phyloP scores from a whole-genome alignment of 31 red algal genomes.

The Odonthalia washingtoniensis region DNA sequence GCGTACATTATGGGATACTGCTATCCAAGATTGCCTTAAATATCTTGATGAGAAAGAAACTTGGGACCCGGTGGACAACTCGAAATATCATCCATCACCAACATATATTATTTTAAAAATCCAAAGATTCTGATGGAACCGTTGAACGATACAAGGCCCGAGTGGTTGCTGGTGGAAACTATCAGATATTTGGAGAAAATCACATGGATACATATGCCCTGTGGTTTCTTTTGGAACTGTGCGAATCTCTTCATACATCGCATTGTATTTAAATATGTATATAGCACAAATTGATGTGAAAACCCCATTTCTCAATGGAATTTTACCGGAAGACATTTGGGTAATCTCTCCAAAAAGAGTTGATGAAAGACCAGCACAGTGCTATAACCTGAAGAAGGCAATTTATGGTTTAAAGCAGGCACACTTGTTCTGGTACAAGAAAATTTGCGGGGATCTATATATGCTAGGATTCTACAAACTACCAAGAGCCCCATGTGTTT shows the following conservation, averaged over 20 bases:
- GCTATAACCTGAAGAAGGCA: not conserved
- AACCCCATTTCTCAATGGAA: not conserved
- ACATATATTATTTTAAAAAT: not conserved
- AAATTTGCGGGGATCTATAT: not conserved
- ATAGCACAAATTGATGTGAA: not conserved
- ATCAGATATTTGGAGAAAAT: not conserved
- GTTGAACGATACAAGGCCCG: not conserved
- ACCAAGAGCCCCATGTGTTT: not conserved
- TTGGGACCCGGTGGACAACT: not conserved
- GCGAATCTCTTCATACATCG: not conserved
- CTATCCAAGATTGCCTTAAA: not conserved
- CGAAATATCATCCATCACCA: not conserved
- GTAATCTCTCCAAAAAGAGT: not conserved
- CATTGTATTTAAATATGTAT: not conserved
- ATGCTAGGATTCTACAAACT: not conserved
- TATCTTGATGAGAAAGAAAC: not conserved
- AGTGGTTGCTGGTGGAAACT: not conserved
- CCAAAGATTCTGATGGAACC: not conserved
- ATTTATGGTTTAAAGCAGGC: not conserved
- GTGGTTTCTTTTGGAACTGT: not conserved
- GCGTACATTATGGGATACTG: not conserved
- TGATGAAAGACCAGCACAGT: not conserved
- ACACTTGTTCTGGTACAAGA: not conserved
- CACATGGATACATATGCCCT: not conserved
- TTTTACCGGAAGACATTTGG: not conserved